Conservation (phyloP, 2,329 filamentous ascomycete species). For the Xylaria sp. region DNA sequence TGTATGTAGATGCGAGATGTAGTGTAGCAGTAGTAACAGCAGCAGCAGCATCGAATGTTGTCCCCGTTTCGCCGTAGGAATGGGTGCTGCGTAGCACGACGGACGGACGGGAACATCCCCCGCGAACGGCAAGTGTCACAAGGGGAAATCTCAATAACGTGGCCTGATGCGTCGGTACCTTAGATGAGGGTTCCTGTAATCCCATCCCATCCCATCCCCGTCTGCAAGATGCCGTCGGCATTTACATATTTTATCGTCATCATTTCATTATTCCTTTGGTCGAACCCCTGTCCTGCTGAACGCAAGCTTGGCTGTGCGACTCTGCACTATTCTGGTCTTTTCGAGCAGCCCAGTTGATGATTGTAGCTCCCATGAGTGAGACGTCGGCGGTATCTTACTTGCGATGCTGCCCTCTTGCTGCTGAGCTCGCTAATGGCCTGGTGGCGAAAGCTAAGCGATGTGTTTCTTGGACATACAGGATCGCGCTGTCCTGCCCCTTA, state of each 20-base stretch:
- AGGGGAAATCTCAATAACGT: neutral
- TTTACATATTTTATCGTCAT: neutral
- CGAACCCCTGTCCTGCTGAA: slow-evolving; percentile 23
- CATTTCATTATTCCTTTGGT: neutral
- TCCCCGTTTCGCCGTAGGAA: neutral
- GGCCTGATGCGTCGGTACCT: neutral
- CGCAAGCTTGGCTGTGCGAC: neutral
- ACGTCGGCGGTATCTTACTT: neutral
- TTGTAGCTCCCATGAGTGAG: neutral
- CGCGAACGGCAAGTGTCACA: slow-evolving; percentile 29
- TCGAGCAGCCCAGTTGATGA: neutral
- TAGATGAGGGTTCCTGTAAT: neutral
- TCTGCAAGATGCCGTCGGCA: slow-evolving; percentile 18
- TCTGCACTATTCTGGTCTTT: neutral
- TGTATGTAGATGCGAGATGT: neutral
- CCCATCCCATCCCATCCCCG: neutral
- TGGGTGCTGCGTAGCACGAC: slow-evolving; percentile 1
- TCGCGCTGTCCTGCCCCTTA: neutral
- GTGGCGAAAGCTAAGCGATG: no score
- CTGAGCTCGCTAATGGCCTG: neutral
- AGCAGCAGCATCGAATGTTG: neutral
- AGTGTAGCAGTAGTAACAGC: no score
- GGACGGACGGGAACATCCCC: neutral
- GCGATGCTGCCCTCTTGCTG: neutral
- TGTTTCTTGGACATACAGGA: neutral